These are phyloP conservation scores for Gloeostereum incarnatum DNA, from an alignment of 768 basidiomycete species.

Conservation along the genomic window DNA sequence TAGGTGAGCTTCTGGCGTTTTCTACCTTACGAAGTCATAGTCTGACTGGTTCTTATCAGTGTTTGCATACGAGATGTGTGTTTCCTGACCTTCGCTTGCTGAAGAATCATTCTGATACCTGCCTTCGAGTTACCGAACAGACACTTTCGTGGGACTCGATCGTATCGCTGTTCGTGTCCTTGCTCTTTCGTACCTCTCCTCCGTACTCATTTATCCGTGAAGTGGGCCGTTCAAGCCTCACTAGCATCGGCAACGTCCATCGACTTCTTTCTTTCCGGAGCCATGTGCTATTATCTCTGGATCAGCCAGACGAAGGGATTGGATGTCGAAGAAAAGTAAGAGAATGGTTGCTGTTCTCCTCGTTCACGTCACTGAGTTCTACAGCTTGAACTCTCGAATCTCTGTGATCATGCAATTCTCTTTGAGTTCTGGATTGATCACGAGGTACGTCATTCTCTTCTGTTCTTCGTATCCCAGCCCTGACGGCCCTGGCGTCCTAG, in stretches of 20 bases:
- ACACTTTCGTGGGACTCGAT: constrained; percentile 19
- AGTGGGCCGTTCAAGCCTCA: constrained; percentile 35
- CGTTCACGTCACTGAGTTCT: neutral
- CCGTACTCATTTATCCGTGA: neutral
- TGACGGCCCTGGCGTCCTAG: constrained; percentile 15
- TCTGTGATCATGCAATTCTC: constrained; percentile 26
- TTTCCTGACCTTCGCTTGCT: neutral
- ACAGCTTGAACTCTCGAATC: constrained; percentile 23
- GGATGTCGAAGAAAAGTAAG: constrained; percentile 9
- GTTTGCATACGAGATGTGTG: constrained; percentile 28
- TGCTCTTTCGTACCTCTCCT: neutral
- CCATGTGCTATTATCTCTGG: constrained; percentile 26
- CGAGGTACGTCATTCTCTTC: constrained; percentile 20
- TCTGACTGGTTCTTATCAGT: too few species aligned
- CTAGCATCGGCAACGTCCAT: constrained; percentile 31
- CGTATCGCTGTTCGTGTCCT: constrained; percentile 21
- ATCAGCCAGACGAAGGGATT: too few species aligned
- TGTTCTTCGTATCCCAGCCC: neutral
- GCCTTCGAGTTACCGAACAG: constrained; percentile 18
- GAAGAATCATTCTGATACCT: neutral
- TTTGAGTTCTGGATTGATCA: constrained; percentile 26
- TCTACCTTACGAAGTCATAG: neutral
- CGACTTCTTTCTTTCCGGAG: constrained; percentile 29
- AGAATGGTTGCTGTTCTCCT: constrained; percentile 5
- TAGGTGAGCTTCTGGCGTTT: constrained; percentile 14